These are phyloP conservation scores for Clitoria ternatea DNA, from an alignment of 306 rosid genomes.

Conservation along the genomic window DNA sequence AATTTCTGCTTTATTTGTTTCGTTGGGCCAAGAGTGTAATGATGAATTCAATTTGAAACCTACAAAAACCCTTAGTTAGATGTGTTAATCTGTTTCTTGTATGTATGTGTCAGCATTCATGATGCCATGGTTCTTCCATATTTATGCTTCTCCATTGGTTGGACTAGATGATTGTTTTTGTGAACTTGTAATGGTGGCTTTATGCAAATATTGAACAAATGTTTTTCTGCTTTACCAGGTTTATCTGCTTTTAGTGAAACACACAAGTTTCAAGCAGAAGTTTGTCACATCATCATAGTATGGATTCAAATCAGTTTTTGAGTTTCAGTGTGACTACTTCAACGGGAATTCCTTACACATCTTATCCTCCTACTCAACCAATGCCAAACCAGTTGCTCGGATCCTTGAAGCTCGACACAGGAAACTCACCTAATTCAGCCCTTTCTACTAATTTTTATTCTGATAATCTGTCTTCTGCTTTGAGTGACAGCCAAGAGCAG, in stretches of 20 bases:
- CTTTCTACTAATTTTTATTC: slow-evolving; percentile 49
- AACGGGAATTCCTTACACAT: slow-evolving; percentile 37
- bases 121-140: background rate
- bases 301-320: slow-evolving; percentile 62
- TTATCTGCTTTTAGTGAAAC: slow-evolving; percentile 14
- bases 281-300: slow-evolving; percentile 31
- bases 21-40: background rate
- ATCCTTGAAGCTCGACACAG: slow-evolving; percentile 46
- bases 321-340: slow-evolving; percentile 38
- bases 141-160: background rate
- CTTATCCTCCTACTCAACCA: slow-evolving; percentile 41
- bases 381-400: slow-evolving; percentile 45
- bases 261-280: background rate
- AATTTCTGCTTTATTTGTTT: background rate
- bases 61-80: background rate
- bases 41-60: background rate
- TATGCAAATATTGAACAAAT: slow-evolving; percentile 6
- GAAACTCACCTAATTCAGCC: slow-evolving; percentile 56
- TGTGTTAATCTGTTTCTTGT: background rate
- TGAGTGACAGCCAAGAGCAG: slow-evolving; percentile 60
- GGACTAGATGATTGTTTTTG: background rate
- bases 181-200: background rate
- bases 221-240: slow-evolving; percentile 38
- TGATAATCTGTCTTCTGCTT: slow-evolving; percentile 34
- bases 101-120: background rate